Percentiles rank a stretch among this genome's conserved stretches.
Evolutionary conservation across 2,329 filamentous ascomycete genomes (phyloP).

Genomic region (Fusarium agapanthi): DNA sequence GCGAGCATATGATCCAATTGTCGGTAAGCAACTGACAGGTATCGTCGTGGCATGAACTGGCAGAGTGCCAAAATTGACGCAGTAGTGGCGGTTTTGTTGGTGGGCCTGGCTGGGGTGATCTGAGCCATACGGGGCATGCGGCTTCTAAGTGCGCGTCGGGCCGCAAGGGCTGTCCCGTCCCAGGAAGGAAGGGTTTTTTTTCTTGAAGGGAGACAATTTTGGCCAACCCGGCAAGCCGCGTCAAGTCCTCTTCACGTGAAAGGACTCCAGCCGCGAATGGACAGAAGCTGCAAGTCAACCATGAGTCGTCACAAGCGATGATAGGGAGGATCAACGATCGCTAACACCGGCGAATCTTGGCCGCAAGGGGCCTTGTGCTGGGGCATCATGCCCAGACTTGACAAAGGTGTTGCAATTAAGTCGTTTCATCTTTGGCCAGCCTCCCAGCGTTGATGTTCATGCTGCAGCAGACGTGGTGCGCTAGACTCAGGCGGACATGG

Average conservation of each 20-base stretch:
- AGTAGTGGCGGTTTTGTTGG: constrained; percentile 6
- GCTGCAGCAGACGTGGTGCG: constrained; percentile 12
- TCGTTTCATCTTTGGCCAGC: constrained; percentile 11
- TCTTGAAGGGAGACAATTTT: constrained; percentile 34
- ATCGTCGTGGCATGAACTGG: not conserved
- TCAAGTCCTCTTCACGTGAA: constrained; percentile 42
- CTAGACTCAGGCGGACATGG: constrained; percentile 5
- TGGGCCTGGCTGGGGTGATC: constrained; percentile 26
- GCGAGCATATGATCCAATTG: constrained; percentile 1
- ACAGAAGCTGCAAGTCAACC: not conserved
- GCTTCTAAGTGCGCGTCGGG: constrained; percentile 41
- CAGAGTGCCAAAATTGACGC: constrained; percentile 7
- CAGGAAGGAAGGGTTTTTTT: constrained; percentile 29
- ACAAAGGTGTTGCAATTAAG: not conserved
- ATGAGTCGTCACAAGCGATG: not conserved
- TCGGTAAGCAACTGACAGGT: constrained; percentile 7
- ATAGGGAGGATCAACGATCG: not conserved
- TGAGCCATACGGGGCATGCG: constrained; percentile 36
- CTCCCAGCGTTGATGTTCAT: constrained; percentile 8
- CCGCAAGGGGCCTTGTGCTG: not conserved
- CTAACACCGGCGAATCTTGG: not conserved
- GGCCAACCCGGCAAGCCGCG: constrained; percentile 38
- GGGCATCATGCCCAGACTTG: not conserved
- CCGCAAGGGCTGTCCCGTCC: constrained; percentile 43
- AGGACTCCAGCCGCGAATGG: constrained; percentile 1